Evolutionary conservation across 148 eudicot genomes (phyloP), one percentile per base, ranked within the genome.

Genomic region (Chenopodium berlandieri): DNA sequence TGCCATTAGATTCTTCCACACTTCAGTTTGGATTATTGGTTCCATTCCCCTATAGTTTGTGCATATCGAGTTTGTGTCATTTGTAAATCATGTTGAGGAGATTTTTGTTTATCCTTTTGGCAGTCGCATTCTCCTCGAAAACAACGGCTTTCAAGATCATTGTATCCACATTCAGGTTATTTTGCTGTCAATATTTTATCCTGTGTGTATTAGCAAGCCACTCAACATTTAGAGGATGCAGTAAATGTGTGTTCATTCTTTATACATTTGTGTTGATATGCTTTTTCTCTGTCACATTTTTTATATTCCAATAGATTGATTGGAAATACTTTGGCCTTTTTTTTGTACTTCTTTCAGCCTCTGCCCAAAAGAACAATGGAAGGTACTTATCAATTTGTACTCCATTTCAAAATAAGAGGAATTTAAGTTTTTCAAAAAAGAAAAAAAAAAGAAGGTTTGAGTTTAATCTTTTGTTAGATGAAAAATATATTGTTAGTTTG

Each of bases 1-100:
- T 31, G 37, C 9, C 14, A 25, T 47, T 9, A 20, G 68, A 77
- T 17, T 73, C 47, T 40, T 76, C 78, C 56, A 77, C 76, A 73
- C 52, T 37, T 30, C 52, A 16, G 72, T 25, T 67, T 62, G 75
- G 74, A 50, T 80, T 32, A 58, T 83, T 65, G 47, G 76, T 82
- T 75, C 6, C 44, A 69, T 63, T 32, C 78, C 71, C 30, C 32
- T 11, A 5, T 63, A 52, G 80, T 80, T 63, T 84, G 86, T 84
- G 83, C 83, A 84, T 80, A 84, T 71, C 20, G 79, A 75, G 81
- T 70, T 84, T 80, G 64, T 56, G 75, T 81, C 75, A 2, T 65
- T 71, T 84, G 84, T 84, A 84, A 77, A 84, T 84, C 84, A 34
- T n/a, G 75, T 71, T 73, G 81, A 65, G 74, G 83, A 84, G 78